Evolutionary conservation across 495 filamentous ascomycete species (phyloP), one percentile per base, ranked within the genome.

Genomic region (Achaetomiella virescens): DNA sequence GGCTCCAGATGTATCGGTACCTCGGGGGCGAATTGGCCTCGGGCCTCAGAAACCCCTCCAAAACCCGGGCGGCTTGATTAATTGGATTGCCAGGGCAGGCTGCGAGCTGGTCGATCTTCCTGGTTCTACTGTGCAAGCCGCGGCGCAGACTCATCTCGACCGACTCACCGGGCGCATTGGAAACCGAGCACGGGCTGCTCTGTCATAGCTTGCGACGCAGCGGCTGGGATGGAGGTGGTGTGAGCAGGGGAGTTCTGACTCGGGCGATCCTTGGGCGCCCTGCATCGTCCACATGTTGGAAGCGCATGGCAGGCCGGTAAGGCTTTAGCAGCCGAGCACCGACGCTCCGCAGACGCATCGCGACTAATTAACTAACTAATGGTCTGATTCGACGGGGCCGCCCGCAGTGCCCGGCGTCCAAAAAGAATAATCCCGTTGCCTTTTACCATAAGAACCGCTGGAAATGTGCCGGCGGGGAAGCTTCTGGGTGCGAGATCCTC

Each of bases 361-460:
- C 51, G 50, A 35, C 50, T 15, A 35, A 43, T 43, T 21, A 20
- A 29, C 21, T 6, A 36, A 31, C 12, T 29, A 18, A 29, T 35
- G 15, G 29, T 31, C 45, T 46, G 29, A 27, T 36, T 36, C 40
- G 27, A 53, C 49, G 37, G 37, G 24, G 12, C 10, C 21, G n/a
- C 38, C 38, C 24, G 38, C 27, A 6, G 31, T 40, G 35, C 36
- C 36, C 24, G 6, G 25, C 10, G n/a, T n/a, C n/a, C n/a, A n/a
- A 33, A 11, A 11, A 33, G 36, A 43, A 52, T 52, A 52, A 33
- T 51, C 48, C 49, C 49, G 49, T 33, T 5, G 25, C 37, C 7
- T 43, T 43, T 52, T 43, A 11, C 48, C 36, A 46, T 15, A 46
- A 15, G 46, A 48, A 18, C 29, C 29, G 29, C 46, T 11, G 29